Percentiles rank a stretch among this genome's conserved stretches.
Evolutionary conservation across 257 asterid species (phyloP).

Genomic region (Asclepias syriaca): DNA sequence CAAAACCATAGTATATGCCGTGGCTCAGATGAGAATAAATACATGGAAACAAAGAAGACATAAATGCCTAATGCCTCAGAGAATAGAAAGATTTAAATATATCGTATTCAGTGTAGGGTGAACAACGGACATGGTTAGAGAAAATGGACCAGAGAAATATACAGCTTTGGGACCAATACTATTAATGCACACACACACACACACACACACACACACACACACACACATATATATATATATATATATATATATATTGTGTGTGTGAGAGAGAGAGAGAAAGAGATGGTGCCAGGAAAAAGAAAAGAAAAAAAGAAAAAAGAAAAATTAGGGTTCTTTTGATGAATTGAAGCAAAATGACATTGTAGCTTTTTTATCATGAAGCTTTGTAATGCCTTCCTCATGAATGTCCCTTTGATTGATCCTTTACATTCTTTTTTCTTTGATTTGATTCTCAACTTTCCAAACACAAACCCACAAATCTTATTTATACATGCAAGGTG

Average conservation of each 20-base stretch:
- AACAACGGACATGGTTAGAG: slow-evolving; percentile 50
- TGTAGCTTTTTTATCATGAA: slow-evolving; percentile 29
- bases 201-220: too few species aligned
- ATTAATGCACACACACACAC: too few species aligned
- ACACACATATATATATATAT: not conserved
- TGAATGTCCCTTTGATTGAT: slow-evolving; percentile 8
- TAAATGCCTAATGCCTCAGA: slow-evolving; percentile 15
- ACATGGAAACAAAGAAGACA: slow-evolving; percentile 36
- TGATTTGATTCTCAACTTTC: slow-evolving; percentile 2
- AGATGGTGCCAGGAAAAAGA: slow-evolving; percentile 18
- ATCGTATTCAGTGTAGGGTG: slow-evolving; percentile 58
- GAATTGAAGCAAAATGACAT: slow-evolving; percentile 24
- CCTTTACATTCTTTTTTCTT: slow-evolving; percentile 1
- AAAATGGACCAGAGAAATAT: slow-evolving; percentile 25
- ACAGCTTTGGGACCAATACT: slow-evolving; percentile 46
- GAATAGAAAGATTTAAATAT: slow-evolving; percentile 15
- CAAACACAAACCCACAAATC: slow-evolving; percentile 8
- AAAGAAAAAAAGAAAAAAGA: not conserved
- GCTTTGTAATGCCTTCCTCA: slow-evolving; percentile 22
- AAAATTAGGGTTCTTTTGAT: slow-evolving; percentile 15
- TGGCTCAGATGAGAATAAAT: slow-evolving; percentile 30
- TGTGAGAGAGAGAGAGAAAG: slow-evolving; percentile 4
- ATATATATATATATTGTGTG: too few species aligned
- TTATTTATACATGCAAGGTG: not conserved
- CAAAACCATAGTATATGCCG: slow-evolving; percentile 23